Evolutionary conservation across 108 stramenopile species (phyloP).

Genomic region (Epithemia pelagica): DNA sequence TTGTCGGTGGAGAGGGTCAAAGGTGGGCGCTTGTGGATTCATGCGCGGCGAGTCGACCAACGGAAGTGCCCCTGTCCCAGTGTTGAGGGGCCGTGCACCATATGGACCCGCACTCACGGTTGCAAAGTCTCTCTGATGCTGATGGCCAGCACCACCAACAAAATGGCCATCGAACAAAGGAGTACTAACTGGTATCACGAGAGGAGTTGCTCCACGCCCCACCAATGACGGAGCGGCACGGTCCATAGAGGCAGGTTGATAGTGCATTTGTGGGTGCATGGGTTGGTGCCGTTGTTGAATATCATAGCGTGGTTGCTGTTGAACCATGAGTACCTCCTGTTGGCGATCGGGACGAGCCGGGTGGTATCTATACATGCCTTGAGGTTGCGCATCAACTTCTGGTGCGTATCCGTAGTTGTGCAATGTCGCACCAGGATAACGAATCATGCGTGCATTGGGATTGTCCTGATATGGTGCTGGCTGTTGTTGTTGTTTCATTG

Average conservation of each 20-base stretch:
- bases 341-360: background rate
- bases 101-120: background rate
- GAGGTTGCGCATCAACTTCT: background rate
- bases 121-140: background rate
- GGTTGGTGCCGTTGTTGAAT: slow-evolving; percentile 1
- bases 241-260: background rate
- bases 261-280: slow-evolving; percentile 7
- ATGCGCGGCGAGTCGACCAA: slow-evolving; percentile 2
- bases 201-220: background rate
- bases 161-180: background rate
- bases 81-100: background rate
- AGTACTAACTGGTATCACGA: background rate
- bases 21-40: slow-evolving; percentile 22
- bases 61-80: background rate
- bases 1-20: slow-evolving; percentile 4
- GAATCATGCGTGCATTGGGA: background rate
- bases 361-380: slow-evolving; percentile 1
- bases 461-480: background rate
- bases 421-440: background rate
- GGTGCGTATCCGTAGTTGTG: slow-evolving; percentile 7
- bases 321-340: background rate
- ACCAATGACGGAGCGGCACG: background rate
- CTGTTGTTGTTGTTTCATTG: background rate
- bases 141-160: background rate
- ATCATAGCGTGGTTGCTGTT: slow-evolving; percentile 10